Base-by-base conservation (phyloP, 2,329 filamentous ascomycete genomes). In the Colletotrichum eleusines region DNA sequence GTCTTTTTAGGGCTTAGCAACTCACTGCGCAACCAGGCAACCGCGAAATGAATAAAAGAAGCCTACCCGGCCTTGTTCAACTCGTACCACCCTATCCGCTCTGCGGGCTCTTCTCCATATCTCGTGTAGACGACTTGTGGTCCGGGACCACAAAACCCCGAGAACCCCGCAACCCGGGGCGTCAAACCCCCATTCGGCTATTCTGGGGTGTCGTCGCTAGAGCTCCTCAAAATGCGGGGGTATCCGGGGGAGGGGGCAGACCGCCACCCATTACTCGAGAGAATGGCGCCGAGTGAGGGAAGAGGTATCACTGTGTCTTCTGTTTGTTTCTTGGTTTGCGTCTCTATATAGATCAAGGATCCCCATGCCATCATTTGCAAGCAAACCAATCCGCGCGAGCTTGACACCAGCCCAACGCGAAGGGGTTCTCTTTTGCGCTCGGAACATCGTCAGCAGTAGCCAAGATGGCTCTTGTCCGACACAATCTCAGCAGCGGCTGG, bases 401-500 rank as follows among this genome's bases (percentile, higher is more conserved):
- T 28, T 12, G 44, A 12, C 23, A 3, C 2, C 35, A 20, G 14
- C 33, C 16, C 26, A 16, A 40, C 3, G 23, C n/a, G 11, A 31
- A 2, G n/a, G 35, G n/a, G 5, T 35, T 26, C 9, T 40, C 12
- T 9, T 12, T 4, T n/a, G 6, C 31, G 5, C 31, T 23, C 12
- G 4, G 14, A 6, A 57, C 38, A 23, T 64, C 23, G n/a, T 26
- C 5, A 20, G 2, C 9, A 16, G n/a, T 33, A 33, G 20, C 28
- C 44, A 54, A 35, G 20, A 72, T 72, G 69, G 2, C 42, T 0
- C 2, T 35, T 3, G 40, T 66, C 35, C 59, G 40, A 38, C 53
- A 69, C 51, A 51, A 73, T 26, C 48, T 76, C 35, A 70, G 55
- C 53, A 62, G 58, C n/a, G 76, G 77, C 61, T 79, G 77, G 77